Conservation (phyloP, 768 basidiomycete species). For the Rhizopogon vinicolor region DNA sequence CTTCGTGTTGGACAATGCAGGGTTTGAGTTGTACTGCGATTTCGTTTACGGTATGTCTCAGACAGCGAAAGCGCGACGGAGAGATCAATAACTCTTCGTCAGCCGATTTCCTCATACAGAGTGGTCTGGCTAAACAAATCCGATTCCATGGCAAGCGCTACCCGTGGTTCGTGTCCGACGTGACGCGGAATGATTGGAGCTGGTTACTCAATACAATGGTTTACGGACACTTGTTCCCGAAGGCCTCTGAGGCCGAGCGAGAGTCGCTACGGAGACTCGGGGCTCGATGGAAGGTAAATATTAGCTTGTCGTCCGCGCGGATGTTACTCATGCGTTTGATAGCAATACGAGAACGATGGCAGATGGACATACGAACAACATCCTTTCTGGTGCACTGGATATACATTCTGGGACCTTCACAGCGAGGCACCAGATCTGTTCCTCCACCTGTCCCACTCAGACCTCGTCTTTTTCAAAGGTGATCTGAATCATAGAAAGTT, state of each 20-base stretch:
- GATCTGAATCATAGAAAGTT: constrained; percentile 91
- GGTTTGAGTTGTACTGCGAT: constrained; percentile 81
- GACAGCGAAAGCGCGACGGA: not conserved
- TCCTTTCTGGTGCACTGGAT: constrained; percentile 95
- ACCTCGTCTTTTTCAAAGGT: constrained; percentile 93
- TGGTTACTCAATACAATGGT: constrained; percentile 87
- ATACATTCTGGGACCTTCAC: constrained; percentile 87
- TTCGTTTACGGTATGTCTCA: constrained; percentile 68
- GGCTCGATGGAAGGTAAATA: constrained; percentile 78
- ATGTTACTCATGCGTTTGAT: not conserved
- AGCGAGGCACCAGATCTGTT: constrained; percentile 87
- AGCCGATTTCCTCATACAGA: constrained; percentile 94
- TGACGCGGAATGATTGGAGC: constrained; percentile 91
- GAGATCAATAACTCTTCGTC: constrained; percentile 13
- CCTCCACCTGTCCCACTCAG: constrained; percentile 83
- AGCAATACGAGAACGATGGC: constrained; percentile 91
- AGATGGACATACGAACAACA: constrained; percentile 95
- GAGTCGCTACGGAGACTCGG: constrained; percentile 80
- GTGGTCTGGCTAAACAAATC: constrained; percentile 77
- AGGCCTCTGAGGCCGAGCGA: constrained; percentile 72
- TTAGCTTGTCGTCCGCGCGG: not conserved
- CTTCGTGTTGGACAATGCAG: constrained; percentile 86
- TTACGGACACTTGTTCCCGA: constrained; percentile 90
- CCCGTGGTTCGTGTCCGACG: constrained; percentile 93
- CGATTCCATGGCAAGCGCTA: constrained; percentile 96